Conservation (phyloP, 2,329 filamentous ascomycete species). For the Aspergillus intermedius region DNA sequence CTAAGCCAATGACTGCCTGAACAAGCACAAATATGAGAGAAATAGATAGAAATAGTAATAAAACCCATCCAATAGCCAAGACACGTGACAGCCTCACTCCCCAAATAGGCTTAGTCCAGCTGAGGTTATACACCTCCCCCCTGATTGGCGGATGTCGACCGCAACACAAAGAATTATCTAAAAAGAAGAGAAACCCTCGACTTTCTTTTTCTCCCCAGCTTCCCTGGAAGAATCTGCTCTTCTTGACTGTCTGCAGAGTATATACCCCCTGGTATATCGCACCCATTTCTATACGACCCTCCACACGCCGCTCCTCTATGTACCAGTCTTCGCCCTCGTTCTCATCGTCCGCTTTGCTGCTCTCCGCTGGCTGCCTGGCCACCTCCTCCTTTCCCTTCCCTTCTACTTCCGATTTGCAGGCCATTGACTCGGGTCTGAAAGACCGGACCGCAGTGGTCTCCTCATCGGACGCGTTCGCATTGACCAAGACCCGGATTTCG, state of each 20-base stretch:
- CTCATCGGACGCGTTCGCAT: conserved; percentile 11
- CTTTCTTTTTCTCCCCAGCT: conserved; percentile 3
- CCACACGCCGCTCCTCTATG: conserved; percentile 27
- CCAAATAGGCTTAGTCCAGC: conserved; percentile 4
- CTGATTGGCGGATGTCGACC: conserved; percentile 12
- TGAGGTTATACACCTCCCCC: conserved; percentile 1
- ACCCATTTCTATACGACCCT: neutral
- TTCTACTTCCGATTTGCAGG: neutral
- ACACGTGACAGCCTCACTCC: conserved; percentile 12
- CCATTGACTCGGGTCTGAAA: neutral
- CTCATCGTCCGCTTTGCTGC: conserved; percentile 20
- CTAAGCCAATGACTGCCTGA: too few relatives aligned
- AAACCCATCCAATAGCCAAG: neutral
- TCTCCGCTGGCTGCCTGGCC: conserved; percentile 23
- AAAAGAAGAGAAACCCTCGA: neutral
- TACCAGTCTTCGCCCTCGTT: conserved; percentile 26
- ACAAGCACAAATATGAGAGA: too few relatives aligned
- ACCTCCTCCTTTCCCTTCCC: conserved; percentile 12
- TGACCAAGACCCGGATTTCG: conserved; percentile 10
- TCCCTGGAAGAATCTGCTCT: neutral
- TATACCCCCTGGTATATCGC: neutral
- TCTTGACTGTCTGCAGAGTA: neutral
- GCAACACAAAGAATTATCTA: neutral
- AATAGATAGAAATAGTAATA: neutral
- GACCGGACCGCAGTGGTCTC: conserved; percentile 5